A percentile compares a stretch with the other conserved stretches of the same genome.
phyloP scores from a whole-genome alignment of 495 filamentous ascomycete species.

The Hypomontagnella monticulosa region DNA sequence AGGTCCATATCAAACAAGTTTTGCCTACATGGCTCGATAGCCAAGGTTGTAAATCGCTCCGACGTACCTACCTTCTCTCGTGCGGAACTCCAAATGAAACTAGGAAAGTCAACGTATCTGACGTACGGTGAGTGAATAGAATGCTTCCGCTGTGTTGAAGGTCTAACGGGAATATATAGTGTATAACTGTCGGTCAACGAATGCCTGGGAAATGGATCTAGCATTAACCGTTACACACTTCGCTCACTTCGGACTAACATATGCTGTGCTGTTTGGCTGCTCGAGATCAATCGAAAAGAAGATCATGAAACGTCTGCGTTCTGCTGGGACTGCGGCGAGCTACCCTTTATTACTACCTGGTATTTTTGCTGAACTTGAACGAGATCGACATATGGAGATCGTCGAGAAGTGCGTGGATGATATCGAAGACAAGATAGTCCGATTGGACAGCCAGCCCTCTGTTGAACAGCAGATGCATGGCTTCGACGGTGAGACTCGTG shows the following conservation, averaged over 20 bases:
- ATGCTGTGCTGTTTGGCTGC: constrained; percentile 45
- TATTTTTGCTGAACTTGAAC: constrained; percentile 46
- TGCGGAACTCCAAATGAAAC: constrained; percentile 19
- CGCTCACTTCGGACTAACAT: constrained; percentile 35
- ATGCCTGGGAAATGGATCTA: constrained; percentile 46
- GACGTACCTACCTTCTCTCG: constrained; percentile 33
- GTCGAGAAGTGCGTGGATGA: constrained; percentile 40
- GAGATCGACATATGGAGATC: constrained; percentile 28
- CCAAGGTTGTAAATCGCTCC: constrained; percentile 29
- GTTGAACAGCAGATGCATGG: neutral
- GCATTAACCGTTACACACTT: constrained; percentile 47
- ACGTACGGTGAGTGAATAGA: constrained; percentile 12
- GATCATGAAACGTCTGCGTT: constrained; percentile 28
- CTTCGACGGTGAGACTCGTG: constrained; percentile 6
- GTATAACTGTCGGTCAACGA: constrained; percentile 34
- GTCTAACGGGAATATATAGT: neutral
- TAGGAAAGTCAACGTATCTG: neutral
- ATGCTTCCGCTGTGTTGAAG: neutral
- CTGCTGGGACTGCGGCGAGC: constrained; percentile 25
- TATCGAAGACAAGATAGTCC: constrained; percentile 38
- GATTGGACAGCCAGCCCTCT: constrained; percentile 28
- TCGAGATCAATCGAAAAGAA: constrained; percentile 23
- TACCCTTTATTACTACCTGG: constrained; percentile 45
- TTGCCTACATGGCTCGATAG: constrained; percentile 31
- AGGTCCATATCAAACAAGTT: constrained; percentile 21